A percentile compares a stretch with the other conserved stretches of the same genome.
These are phyloP conservation scores for Stenocarpella maydis DNA, from an alignment of 2,329 filamentous ascomycete genomes.

Conservation along the genomic window DNA sequence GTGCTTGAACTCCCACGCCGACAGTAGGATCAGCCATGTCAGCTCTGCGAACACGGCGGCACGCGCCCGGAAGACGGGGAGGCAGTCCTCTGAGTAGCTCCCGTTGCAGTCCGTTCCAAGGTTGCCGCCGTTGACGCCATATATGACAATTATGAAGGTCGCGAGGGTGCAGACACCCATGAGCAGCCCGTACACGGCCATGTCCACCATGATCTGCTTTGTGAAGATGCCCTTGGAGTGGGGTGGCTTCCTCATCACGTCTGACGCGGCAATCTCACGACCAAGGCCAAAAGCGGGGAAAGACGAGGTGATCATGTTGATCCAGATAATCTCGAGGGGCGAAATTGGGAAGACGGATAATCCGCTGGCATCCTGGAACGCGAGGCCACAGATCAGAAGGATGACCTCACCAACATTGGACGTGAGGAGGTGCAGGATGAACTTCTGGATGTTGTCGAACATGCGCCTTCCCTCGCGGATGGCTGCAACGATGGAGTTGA, in stretches of 20 bases:
- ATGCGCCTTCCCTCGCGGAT: constrained; percentile 85
- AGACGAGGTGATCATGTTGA: constrained; percentile 91
- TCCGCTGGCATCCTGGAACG: constrained; percentile 75
- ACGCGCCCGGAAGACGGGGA: constrained; percentile 72
- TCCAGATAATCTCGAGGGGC: constrained; percentile 89
- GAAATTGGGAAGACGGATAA: constrained; percentile 87
- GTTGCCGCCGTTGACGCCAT: constrained; percentile 61
- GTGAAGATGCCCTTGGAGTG: constrained; percentile 82
- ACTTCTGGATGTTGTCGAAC: constrained; percentile 91
- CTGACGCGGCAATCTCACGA: constrained; percentile 76
- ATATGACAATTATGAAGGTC: constrained; percentile 72
- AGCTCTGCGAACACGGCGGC: constrained; percentile 77
- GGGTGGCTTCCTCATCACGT: constrained; percentile 83
- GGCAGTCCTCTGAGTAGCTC: constrained; percentile 62
- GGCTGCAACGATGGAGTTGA: constrained; percentile 83
- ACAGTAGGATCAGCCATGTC: constrained; percentile 77
- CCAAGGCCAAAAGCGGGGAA: constrained; percentile 90
- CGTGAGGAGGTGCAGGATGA: constrained; percentile 80
- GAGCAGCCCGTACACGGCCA: constrained; percentile 80
- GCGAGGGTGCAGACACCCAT: constrained; percentile 75
- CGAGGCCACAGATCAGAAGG: constrained; percentile 81
- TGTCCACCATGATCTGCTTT: constrained; percentile 78
- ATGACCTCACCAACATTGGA: constrained; percentile 88
- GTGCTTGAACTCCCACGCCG: constrained; percentile 81
- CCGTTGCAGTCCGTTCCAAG: constrained; percentile 72